Conservation (phyloP, 2,329 filamentous ascomycete genomes). For the Epichloe sibirici region DNA sequence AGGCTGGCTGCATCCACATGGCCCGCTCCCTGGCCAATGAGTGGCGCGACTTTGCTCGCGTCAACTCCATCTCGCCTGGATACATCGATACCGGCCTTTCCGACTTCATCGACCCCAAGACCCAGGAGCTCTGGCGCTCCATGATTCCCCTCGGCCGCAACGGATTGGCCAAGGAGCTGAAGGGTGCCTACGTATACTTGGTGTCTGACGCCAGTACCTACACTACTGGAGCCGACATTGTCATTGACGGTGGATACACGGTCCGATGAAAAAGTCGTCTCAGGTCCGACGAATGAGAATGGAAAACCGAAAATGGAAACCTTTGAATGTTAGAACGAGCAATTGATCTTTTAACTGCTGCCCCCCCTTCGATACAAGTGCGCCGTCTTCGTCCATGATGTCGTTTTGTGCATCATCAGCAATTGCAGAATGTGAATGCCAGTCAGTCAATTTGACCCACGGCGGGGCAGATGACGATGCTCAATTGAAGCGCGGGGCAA, state of each 20-base stretch:
- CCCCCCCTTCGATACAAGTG: too few relatives aligned
- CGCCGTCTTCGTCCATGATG: too few relatives aligned
- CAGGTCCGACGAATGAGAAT: background rate
- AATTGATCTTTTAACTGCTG: too few relatives aligned
- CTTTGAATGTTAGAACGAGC: too few relatives aligned
- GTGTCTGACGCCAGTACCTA: constrained; percentile 64
- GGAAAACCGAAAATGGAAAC: background rate
- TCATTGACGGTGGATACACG: constrained; percentile 61
- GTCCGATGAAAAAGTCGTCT: constrained; percentile 23
- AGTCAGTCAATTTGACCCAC: too few relatives aligned
- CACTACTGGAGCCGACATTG: constrained; percentile 58
- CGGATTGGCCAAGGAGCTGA: constrained; percentile 56
- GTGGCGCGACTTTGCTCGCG: constrained; percentile 56
- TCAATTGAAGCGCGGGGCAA: too few relatives aligned
- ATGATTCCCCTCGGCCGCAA: constrained; percentile 66
- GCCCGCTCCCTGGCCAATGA: constrained; percentile 44
- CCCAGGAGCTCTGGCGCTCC: constrained; percentile 58
- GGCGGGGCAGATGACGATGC: too few relatives aligned
- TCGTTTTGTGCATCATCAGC: too few relatives aligned
- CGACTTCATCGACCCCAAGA: constrained; percentile 51
- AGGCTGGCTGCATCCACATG: constrained; percentile 40
- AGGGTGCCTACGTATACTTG: constrained; percentile 68
- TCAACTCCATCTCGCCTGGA: constrained; percentile 54
- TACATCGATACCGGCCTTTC: constrained; percentile 59
- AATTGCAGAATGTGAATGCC: too few relatives aligned